A percentile compares a stretch with the other conserved stretches of the same genome.
Evolutionary conservation across 2,329 filamentous ascomycete genomes (phyloP).

Genomic region (Penicillium sp.): DNA sequence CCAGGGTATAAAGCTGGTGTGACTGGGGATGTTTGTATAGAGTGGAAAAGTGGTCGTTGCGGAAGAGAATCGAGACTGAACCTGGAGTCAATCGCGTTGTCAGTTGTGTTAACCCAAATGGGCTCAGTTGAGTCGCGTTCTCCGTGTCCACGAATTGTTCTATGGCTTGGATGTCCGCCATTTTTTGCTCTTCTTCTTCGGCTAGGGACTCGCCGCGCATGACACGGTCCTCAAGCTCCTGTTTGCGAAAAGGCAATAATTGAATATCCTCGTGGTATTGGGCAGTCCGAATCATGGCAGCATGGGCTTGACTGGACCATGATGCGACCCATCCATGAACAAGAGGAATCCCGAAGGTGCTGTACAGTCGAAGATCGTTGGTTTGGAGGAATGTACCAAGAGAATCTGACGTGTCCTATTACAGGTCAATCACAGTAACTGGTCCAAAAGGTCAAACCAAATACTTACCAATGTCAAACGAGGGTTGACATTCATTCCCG

Average conservation of each 20-base stretch:
- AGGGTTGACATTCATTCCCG: conserved; percentile 97
- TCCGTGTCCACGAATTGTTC: conserved; percentile 67
- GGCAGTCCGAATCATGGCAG: conserved; percentile 66
- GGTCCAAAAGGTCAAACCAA: no score
- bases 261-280: conserved; percentile 88
- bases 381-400: conserved; percentile 83
- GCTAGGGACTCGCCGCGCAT: conserved; percentile 55
- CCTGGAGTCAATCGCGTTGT: conserved; percentile 65
- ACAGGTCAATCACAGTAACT: conserved; percentile 37
- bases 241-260: conserved; percentile 78
- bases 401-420: conserved; percentile 30
- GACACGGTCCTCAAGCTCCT: conserved; percentile 79
- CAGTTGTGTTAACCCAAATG: conserved; percentile 71
- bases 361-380: conserved; percentile 81
- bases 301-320: conserved; percentile 60
- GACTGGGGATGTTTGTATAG: conserved; percentile 81
- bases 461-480: conserved; percentile 60
- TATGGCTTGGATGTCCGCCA: conserved; percentile 78
- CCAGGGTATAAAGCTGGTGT: conserved; percentile 69
- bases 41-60: conserved; percentile 96
- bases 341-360: conserved; percentile 78
- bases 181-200: conserved; percentile 67
- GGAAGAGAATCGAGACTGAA: conserved; percentile 82
- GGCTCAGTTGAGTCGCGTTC: conserved; percentile 82
- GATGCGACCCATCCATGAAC: conserved; percentile 87